phyloP scores from a whole-genome alignment of 352 stramenopile genomes.

The Globisporangium paroecandrum region DNA sequence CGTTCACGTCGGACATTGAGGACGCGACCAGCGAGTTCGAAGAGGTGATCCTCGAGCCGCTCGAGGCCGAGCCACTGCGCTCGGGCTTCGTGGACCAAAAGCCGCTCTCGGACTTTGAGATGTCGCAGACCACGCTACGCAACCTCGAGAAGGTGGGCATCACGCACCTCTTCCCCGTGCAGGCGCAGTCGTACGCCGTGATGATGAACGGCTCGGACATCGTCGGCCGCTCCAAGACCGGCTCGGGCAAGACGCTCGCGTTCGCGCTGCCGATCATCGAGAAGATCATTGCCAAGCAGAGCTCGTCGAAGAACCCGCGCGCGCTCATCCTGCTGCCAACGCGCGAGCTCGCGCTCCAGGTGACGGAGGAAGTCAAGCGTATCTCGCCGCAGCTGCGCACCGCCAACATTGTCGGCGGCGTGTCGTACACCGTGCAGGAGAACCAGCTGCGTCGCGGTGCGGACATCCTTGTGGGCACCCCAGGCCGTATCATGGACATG shows the following conservation, averaged over 20 bases:
- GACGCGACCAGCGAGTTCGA: constrained; percentile 21
- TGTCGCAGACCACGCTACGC: constrained; percentile 49
- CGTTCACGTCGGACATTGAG: constrained; percentile 20
- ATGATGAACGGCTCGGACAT: constrained; percentile 83
- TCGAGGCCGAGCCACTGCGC: constrained; percentile 12
- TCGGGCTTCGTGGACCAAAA: constrained; percentile 75
- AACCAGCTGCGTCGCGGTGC: constrained; percentile 85
- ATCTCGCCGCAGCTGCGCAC: constrained; percentile 88
- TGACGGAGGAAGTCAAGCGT: constrained; percentile 88
- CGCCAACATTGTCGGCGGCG: constrained; percentile 91
- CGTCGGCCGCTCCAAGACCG: constrained; percentile 79
- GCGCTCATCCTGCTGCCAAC: constrained; percentile 96
- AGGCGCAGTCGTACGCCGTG: constrained; percentile 76
- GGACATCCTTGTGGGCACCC: constrained; percentile 95
- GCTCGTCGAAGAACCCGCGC: constrained; percentile 54
- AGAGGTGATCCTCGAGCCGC: constrained; percentile 46
- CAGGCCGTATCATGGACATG: constrained; percentile 96
- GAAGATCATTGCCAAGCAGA: constrained; percentile 47
- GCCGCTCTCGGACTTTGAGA: constrained; percentile 56
- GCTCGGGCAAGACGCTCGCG: constrained; percentile 64
- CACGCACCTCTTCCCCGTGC: constrained; percentile 82
- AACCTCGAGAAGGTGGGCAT: constrained; percentile 66
- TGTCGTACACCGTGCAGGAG: constrained; percentile 93
- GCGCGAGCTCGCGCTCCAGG: constrained; percentile 96
- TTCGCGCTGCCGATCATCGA: constrained; percentile 82